Percentiles rank a stretch among this genome's conserved stretches.
phyloP scores from a whole-genome alignment of 768 basidiomycete genomes.

The Sporobolomyces pararoseus region DNA sequence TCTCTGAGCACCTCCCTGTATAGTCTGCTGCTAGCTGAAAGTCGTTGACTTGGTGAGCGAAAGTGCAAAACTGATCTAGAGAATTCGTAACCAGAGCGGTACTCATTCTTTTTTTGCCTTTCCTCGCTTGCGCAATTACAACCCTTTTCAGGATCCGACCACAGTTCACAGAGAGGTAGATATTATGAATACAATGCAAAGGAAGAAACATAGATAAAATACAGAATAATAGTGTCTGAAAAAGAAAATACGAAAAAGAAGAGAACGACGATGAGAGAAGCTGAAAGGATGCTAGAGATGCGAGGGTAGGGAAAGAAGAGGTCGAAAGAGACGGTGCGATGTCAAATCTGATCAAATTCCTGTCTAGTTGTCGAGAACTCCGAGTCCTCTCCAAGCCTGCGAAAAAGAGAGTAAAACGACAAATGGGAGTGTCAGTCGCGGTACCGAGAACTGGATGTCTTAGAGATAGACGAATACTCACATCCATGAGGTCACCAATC shows the following conservation, averaged over 20 bases:
- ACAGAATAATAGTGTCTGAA: not conserved
- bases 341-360: not conserved
- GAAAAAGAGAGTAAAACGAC: too few relatives aligned
- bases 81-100: not conserved
- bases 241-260: too few relatives aligned
- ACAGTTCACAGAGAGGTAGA: too few relatives aligned
- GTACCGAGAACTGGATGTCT: too few relatives aligned
- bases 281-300: not conserved
- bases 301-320: not conserved
- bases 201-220: not conserved
- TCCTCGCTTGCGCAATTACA: too few relatives aligned
- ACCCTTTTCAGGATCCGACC: too few relatives aligned
- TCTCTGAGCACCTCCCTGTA: too few relatives aligned
- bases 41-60: too few relatives aligned
- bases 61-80: slow-evolving; percentile 1
- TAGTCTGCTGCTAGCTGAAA: too few relatives aligned
- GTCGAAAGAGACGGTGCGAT: not conserved
- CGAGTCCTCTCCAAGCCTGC: slow-evolving; percentile 40
- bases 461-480: too few relatives aligned
- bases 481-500: slow-evolving; percentile 48
- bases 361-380: slow-evolving; percentile 33
- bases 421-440: too few relatives aligned
- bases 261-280: too few relatives aligned
- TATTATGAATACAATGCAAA: not conserved
- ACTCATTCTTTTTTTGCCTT: not conserved